Evolutionary conservation across 805 yeast genomes (phyloP), one percentile per base, ranked within the genome.

Genomic region (Candida taoyuanica): DNA sequence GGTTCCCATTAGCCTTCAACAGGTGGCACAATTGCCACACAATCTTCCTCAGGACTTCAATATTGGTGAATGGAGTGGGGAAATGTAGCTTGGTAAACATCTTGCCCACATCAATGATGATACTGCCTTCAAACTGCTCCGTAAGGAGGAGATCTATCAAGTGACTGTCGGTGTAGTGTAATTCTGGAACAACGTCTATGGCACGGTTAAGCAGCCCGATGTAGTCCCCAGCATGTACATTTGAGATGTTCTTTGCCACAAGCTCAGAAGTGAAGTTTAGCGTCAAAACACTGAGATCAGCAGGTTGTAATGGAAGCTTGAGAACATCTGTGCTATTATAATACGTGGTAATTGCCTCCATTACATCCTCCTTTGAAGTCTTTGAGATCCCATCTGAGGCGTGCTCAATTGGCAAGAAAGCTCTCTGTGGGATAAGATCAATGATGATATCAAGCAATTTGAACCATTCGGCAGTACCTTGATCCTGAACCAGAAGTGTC

Each of bases 391-490:
- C 44, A 18, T 53, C 43, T 4, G 44, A 40, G 0, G 75, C 67
- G 48, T 66, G 71, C 42, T 67, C 73, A 24, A 74, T 49, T 0
- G 85, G 83, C 2, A 76, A 51, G 40, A 74, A 73, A 1, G 85
- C 83, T 34, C 84, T 64, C 30, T 73, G 76, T 0, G 93, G 89
- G 7, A 85, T 70, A 34, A 74, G 52, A 1, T 64, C 65, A n/a
- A 82, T 42, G 13, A 85, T 48, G 1, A 59, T 46, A 16, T 64
- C 59, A 7, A 73, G 60, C 5, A 79, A 52, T 0, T 53, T 47
- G 16, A 71, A 52, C 66, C 78, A 70, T 7, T 50, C 40, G 1
- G 36, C 44, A 7, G 40, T 34, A 0, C 40, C 34, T 6, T 45
- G 39, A 17, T 33, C 52, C 16, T 56, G 51, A 3, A 66, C 40